These are phyloP conservation scores for Nothophaeocryptopus gaeumannii DNA, from an alignment of 2,329 filamentous ascomycete genomes.

Conservation along the genomic window DNA sequence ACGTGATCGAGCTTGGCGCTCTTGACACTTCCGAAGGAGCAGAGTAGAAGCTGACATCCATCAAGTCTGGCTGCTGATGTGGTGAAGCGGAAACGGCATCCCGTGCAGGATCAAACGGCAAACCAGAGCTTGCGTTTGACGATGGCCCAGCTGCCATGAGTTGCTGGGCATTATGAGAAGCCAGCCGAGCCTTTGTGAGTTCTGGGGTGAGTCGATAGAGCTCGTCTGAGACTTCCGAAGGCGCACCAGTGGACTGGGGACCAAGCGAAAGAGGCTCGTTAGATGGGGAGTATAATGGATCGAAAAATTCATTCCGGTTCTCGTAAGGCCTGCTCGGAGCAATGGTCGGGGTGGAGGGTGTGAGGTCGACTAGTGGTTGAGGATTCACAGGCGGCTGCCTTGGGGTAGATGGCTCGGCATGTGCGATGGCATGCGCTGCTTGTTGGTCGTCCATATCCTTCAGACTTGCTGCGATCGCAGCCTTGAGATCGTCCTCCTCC, in stretches of 20 bases:
- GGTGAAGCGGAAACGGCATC: conserved; percentile 23
- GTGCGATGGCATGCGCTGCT: conserved; percentile 22
- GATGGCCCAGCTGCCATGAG: neutral
- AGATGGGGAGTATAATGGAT: conserved; percentile 14
- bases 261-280: conserved; percentile 11
- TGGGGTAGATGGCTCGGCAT: conserved; percentile 20
- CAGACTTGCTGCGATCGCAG: conserved; percentile 37
- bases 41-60: conserved; percentile 33
- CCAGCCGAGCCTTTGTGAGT: conserved; percentile 33
- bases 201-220: conserved; percentile 35
- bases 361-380: conserved; percentile 29
- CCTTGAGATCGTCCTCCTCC: conserved; percentile 31
- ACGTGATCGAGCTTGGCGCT: conserved; percentile 15
- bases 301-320: conserved; percentile 24
- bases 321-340: conserved; percentile 11
- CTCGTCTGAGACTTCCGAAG: conserved; percentile 26
- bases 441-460: conserved; percentile 29
- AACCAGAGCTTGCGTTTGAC: conserved; percentile 4
- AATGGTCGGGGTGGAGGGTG: conserved; percentile 22
- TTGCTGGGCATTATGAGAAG: conserved; percentile 24
- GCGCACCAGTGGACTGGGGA: conserved; percentile 7
- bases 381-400: conserved; percentile 7
- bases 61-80: conserved; percentile 12
- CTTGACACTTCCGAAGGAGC: conserved; percentile 25
- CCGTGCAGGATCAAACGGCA: conserved; percentile 33